Evolutionary conservation across 257 asterid species (phyloP).

Genomic region (Anisodus acutangulus): DNA sequence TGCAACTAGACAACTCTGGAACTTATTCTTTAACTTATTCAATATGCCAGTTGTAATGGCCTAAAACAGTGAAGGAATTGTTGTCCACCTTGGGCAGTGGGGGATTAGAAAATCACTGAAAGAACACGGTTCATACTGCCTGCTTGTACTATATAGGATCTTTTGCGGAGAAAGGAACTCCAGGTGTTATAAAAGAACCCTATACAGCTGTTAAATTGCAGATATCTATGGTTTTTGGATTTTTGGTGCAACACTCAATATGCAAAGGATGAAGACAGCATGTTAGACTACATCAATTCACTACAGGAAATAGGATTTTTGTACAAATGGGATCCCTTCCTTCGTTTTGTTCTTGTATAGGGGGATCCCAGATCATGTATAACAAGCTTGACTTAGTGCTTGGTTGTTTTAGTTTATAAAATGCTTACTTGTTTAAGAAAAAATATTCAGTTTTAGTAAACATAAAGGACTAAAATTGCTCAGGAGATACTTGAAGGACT

Average conservation of each 20-base stretch:
- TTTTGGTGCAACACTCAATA: neutral
- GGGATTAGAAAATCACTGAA: slow-evolving; percentile 3
- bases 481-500: neutral
- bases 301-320: neutral
- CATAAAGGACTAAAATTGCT: neutral
- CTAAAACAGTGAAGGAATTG: neutral
- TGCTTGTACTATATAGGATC: neutral
- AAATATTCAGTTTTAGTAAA: neutral
- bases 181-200: neutral
- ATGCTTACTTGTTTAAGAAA: neutral
- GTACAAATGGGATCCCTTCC: neutral
- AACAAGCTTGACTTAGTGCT: neutral
- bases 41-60: neutral
- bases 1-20: neutral
- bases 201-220: neutral
- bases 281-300: neutral
- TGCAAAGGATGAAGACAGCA: neutral
- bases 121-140: neutral
- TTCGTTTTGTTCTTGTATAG: neutral
- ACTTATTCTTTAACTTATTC: neutral
- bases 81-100: neutral
- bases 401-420: neutral
- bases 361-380: slow-evolving; percentile 16
- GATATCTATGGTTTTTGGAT: neutral
- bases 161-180: slow-evolving; percentile 2